Conservation (phyloP, 208 protist genomes). For the Dictyostelium gargantuum region DNA sequence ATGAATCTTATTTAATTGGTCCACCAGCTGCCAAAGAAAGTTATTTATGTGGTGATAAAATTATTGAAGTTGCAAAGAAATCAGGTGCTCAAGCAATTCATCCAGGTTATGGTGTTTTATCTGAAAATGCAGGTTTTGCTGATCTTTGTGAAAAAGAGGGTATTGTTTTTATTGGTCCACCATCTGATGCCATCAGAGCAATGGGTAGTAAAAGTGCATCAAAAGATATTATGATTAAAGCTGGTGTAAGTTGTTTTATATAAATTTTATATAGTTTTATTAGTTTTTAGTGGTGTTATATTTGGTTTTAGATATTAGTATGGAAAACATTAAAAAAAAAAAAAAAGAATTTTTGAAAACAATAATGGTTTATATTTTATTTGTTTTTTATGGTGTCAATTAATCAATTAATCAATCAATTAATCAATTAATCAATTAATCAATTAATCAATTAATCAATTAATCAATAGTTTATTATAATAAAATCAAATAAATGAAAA, state of each 20-base stretch:
- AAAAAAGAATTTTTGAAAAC: too few species aligned
- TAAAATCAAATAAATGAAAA: not conserved
- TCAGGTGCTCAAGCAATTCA: conserved; percentile 91
- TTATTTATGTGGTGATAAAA: conserved; percentile 92
- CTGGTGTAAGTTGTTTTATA: not conserved
- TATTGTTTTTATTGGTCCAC: conserved; percentile 95
- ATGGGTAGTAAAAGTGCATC: conserved; percentile 93
- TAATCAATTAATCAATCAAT: too few species aligned
- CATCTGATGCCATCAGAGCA: conserved; percentile 89
- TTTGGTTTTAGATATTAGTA: too few species aligned
- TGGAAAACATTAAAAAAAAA: too few species aligned
- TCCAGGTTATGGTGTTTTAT: conserved; percentile 98
- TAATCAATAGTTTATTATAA: too few species aligned
- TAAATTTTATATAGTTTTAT: not conserved
- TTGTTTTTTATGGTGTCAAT: too few species aligned
- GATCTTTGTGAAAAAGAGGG: conserved; percentile 84
- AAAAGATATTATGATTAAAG: conserved; percentile 74
- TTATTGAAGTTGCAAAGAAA: conserved; percentile 91
- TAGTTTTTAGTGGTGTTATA: too few species aligned
- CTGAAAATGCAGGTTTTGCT: conserved; percentile 94
- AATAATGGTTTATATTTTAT: too few species aligned
- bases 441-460: too few species aligned
- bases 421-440: too few species aligned
- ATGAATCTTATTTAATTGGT: conserved; percentile 84
- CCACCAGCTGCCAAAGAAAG: conserved; percentile 87